Evolutionary conservation across 306 rosid genomes (phyloP), one percentile per base, ranked within the genome.

Genomic region (Erythrophleum fordii): DNA sequence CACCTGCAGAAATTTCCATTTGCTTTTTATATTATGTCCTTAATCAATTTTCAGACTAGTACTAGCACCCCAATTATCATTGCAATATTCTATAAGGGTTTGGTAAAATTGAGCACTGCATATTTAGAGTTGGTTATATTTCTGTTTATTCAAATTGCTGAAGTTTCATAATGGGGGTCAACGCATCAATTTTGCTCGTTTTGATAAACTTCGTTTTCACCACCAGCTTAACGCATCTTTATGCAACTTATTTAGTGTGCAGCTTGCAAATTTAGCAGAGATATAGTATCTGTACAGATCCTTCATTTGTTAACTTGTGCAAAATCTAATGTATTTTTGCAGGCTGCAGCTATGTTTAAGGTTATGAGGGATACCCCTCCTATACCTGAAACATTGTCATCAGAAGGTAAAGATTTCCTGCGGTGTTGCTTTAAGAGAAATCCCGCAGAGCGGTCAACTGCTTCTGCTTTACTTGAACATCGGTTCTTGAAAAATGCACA

Each of bases 341-440:
- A 95, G 99, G 99, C 98, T 6, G 99, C 99, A 61, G 98, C 99
- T 44, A 83, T 96, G 99, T 93, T 96, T 85, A 96, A 96, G 92
- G 97, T 93, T 66, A 85, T 92, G 90, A 92, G 31, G 82, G 99
- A 96, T 74, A 81, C 86, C 6, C 99, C 98, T 71, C 83, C 97
- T 46, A 87, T 93, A 75, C 99, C 99, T 16, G 97, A 93, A 77
- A 76, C 92, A 29, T 88, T 96, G 79, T 96, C 99, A 41, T 11
- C 72, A 5, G 99, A 88, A 75, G 97, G 94, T 16, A 96, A 88
- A 83, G 97, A 96, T 75, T 96, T 96, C 86, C 83, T 93, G 70
- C 87, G 87, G 76, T 90, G 90, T 60, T 96, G 98, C 91, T 96
- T 96, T 74, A 88, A 22, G 79, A 89, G 99, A 90, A 96, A 96